phyloP scores from a whole-genome alignment of 805 yeast genomes.

The Wickerhamiella allomyrinae region DNA sequence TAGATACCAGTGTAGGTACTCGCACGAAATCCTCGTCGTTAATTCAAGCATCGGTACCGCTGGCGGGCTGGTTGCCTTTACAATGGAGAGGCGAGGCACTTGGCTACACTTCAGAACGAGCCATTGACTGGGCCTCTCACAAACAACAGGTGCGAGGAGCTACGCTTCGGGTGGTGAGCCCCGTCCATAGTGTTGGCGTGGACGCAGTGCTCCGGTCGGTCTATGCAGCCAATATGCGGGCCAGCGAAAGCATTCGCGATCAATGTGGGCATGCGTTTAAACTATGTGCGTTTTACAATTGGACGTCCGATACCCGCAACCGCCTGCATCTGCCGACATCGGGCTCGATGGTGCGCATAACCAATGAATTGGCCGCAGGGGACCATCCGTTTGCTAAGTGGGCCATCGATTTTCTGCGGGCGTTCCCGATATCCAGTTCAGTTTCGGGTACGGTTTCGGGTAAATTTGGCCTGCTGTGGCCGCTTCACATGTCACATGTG shows the following conservation, averaged over 20 bases:
- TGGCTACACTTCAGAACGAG: conserved; percentile 37
- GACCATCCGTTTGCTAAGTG: conserved; percentile 24
- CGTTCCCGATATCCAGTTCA: conserved; percentile 15
- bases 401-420: conserved; percentile 26
- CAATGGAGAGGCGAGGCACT: conserved; percentile 40
- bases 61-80: conserved; percentile 28
- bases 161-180: conserved; percentile 27
- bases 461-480: conserved; percentile 13
- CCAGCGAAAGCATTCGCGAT: conserved; percentile 42
- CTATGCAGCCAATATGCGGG: conserved; percentile 30
- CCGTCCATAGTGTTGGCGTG: conserved; percentile 38
- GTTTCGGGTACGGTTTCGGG: conserved; percentile 11
- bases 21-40: conserved; percentile 42
- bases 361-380: conserved; percentile 34
- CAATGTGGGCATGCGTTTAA: conserved; percentile 53
- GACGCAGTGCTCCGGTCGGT: conserved; percentile 44
- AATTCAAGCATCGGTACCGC: conserved; percentile 38
- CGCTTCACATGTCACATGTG: conserved; percentile 32
- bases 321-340: conserved; percentile 30
- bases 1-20: conserved; percentile 47
- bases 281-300: conserved; percentile 34
- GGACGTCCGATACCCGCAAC: conserved; percentile 32
- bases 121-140: conserved; percentile 38
- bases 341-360: conserved; percentile 31
- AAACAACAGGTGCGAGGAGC: conserved; percentile 38